These are phyloP conservation scores for Erodium trifolium DNA, from an alignment of 441 rosid species.

Conservation along the genomic window DNA sequence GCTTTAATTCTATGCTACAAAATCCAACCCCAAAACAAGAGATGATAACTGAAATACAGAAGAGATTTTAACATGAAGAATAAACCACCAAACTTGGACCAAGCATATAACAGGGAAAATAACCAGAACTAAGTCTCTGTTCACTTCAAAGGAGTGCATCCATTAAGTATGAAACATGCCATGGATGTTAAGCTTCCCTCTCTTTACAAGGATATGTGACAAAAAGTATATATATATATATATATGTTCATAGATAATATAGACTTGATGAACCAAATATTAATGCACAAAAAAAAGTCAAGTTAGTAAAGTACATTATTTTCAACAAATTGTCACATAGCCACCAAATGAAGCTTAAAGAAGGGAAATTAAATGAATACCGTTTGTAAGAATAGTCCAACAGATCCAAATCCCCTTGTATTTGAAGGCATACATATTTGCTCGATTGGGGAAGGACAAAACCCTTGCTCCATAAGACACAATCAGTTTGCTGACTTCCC, in stretches of 20 bases:
- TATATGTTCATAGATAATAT: background rate
- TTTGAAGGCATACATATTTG: slow-evolving; percentile 93
- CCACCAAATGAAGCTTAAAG: slow-evolving; percentile 3
- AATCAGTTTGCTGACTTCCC: slow-evolving; percentile 96
- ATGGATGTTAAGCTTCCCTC: background rate
- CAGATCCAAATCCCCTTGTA: slow-evolving; percentile 99
- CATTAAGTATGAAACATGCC: background rate
- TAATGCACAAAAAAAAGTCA: background rate
- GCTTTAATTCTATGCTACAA: background rate
- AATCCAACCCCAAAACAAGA: background rate
- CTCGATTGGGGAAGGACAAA: slow-evolving; percentile 82
- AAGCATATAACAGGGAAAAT: background rate
- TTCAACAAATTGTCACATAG: background rate
- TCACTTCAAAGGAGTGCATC: background rate
- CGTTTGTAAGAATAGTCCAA: slow-evolving; percentile 81
- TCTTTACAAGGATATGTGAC: background rate
- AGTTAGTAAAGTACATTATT: background rate
- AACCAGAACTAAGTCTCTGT: background rate
- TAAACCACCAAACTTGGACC: background rate
- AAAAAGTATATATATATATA: background rate
- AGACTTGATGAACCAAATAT: background rate
- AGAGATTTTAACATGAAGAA: background rate
- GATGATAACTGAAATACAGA: background rate
- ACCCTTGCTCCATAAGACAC: slow-evolving; percentile 95
- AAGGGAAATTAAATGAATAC: slow-evolving; percentile 30